Percentiles rank a stretch among this genome's conserved stretches.
Conservation (phyloP, 148 eudicot genomes). For the Cornus florida region DNA sequence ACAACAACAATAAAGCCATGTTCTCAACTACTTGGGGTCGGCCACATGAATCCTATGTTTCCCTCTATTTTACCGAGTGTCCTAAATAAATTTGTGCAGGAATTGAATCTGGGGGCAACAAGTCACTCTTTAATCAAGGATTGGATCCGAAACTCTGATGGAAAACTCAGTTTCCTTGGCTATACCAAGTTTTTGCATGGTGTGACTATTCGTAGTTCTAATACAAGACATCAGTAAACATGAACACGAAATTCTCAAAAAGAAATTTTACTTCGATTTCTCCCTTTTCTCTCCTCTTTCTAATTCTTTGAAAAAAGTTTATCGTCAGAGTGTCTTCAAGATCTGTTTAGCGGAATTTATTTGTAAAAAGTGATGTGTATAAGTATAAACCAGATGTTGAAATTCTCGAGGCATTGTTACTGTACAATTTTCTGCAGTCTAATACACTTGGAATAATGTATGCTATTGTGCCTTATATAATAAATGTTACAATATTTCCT, state of each 20-base stretch:
- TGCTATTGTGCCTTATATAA: too few relatives aligned
- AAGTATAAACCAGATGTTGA: neutral
- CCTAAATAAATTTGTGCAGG: slow-evolving; percentile 40
- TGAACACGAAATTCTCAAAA: neutral
- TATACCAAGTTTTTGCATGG: slow-evolving; percentile 96
- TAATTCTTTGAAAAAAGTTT: neutral
- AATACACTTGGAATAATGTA: too few relatives aligned
- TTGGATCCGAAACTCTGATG: slow-evolving; percentile 84
- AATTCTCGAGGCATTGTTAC: too few relatives aligned
- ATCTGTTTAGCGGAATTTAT: neutral
- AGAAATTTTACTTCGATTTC: neutral
- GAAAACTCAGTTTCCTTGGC: slow-evolving; percentile 78
- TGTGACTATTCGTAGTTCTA: slow-evolving; percentile 65
- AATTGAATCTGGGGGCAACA: slow-evolving; percentile 63
- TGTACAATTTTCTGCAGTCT: too few relatives aligned
- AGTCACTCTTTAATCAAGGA: slow-evolving; percentile 76
- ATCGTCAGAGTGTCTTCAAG: neutral
- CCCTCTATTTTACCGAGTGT: neutral
- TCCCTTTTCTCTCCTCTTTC: neutral
- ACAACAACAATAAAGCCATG: too few relatives aligned
- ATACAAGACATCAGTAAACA: slow-evolving; percentile 57
- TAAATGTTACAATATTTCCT: too few relatives aligned
- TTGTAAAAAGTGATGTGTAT: neutral
- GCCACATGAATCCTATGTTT: too few relatives aligned
- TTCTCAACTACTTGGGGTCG: too few relatives aligned